These are phyloP conservation scores for Monosporozyma aquatica DNA, from an alignment of 805 yeast species.

Conservation along the genomic window DNA sequence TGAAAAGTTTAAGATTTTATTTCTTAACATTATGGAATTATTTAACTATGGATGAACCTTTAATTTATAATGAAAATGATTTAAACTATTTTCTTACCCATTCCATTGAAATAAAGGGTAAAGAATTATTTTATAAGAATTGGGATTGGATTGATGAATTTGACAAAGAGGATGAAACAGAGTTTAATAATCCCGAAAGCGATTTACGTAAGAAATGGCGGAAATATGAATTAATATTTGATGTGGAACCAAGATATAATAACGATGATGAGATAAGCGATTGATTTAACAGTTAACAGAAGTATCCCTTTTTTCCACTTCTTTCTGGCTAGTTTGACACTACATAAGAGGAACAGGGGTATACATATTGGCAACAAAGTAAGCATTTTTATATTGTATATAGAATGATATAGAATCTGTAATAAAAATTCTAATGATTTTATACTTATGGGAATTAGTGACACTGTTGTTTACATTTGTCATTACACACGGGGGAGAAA, in stretches of 20 bases:
- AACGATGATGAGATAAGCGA: conserved; percentile 28
- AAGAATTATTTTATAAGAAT: conserved; percentile 15
- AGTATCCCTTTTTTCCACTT: too few species aligned
- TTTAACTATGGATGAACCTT: conserved; percentile 37
- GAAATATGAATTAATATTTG: conserved; percentile 29
- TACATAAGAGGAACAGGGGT: too few species aligned
- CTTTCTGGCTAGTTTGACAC: too few species aligned
- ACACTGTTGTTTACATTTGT: too few species aligned
- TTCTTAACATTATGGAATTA: conserved; percentile 50
- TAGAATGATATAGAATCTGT: too few species aligned
- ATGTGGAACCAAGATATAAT: conserved; percentile 28
- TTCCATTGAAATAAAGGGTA: conserved; percentile 10
- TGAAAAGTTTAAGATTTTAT: conserved; percentile 61
- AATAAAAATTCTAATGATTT: too few species aligned
- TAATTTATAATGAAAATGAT: conserved; percentile 19
- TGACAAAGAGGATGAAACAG: conserved; percentile 29
- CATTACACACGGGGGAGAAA: too few species aligned
- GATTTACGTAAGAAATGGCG: conserved; percentile 30
- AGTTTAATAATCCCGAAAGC: conserved; percentile 24
- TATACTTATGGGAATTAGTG: too few species aligned
- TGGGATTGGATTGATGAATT: conserved; percentile 36
- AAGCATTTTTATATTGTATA: too few species aligned
- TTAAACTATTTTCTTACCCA: conserved; percentile 9
- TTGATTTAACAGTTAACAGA: conserved; percentile 8
- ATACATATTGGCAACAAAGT: too few species aligned